Base-by-base conservation (phyloP, 2,329 filamentous ascomycete genomes). In the Pseudofabraea citricarpa region DNA sequence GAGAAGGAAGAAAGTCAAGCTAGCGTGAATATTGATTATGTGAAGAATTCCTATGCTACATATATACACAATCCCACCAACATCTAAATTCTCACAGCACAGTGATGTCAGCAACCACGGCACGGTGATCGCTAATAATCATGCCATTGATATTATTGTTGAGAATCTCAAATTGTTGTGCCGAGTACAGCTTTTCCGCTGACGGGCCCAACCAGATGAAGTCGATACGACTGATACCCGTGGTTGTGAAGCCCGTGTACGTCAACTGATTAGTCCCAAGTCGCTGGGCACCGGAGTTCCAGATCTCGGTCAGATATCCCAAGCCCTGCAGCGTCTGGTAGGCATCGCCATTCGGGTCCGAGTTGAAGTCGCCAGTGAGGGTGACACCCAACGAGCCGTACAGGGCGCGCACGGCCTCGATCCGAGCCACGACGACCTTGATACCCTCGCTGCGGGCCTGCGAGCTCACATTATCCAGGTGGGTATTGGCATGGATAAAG, bases 401-500 rank as follows among this genome's bases (percentile, higher is more conserved):
- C 10, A 37, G 12, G 2, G 35, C 35, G 12, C 22, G 35, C 35
- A 23, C 36, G 18, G 36, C 49, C 12, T 53, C 44, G 3, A 63
- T 57, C 4, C 64, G n/a, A 5, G 48, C 21, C 43, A 65, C 57
- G 18, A 75, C 56, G 5, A 55, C 69, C 50, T 58, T 65, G 54
- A 50, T 72, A 54, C 53, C 65, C 53, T 60, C 70, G 54, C 61
- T 57, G 5, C 73, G 62, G 2, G 70, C 63, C 3, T 52, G 51
- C 4, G 56, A 48, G 2, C 74, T 73, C 15, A 63, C 50, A 46
- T 79, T 64, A 51, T 79, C 75, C 13, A 77, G 67, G 53, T 79
- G 75, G 5, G 75, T 79, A 53, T 69, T 71, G 62, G 74, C 64
- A 13, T 68, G 69, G 3, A 73, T 63, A 5, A 78, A 43, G 9